Conservation (phyloP, 208 protist species). For the Porcisia hertigi region DNA sequence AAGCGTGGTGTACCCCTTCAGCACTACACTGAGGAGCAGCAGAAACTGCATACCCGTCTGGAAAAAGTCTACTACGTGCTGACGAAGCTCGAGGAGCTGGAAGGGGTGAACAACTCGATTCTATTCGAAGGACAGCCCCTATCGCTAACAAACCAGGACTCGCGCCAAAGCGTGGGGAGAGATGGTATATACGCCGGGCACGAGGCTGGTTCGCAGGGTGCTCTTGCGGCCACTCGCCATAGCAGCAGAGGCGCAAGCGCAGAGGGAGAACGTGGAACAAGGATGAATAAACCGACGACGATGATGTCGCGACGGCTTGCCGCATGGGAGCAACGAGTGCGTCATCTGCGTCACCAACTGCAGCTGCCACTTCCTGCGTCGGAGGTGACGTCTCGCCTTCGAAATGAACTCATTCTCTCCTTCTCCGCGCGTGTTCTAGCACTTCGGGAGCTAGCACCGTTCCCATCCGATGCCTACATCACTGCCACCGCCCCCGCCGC, state of each 20-base stretch:
- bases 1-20: conserved; percentile 39
- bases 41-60: conserved; percentile 38
- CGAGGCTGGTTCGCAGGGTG: neutral
- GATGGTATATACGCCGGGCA: neutral
- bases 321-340: conserved; percentile 31
- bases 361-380: conserved; percentile 38
- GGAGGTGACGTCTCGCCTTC: conserved; percentile 63
- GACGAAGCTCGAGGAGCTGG: conserved; percentile 49
- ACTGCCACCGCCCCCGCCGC: neutral
- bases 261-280: neutral
- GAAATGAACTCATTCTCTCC: conserved; percentile 74
- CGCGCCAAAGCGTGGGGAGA: neutral
- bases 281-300: neutral
- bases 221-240: neutral
- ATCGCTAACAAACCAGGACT: neutral
- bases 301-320: conserved; percentile 22
- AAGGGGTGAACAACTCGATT: conserved; percentile 35
- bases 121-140: conserved; percentile 14
- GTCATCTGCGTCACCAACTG: conserved; percentile 43
- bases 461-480: conserved; percentile 10
- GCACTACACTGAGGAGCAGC: conserved; percentile 40
- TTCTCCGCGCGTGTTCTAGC: conserved; percentile 81
- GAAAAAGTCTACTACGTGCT: conserved; percentile 58
- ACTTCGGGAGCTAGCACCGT: conserved; percentile 41
- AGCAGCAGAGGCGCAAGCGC: neutral